phyloP scores from a whole-genome alignment of 495 filamentous ascomycete species.

The Penicillium malachiteum region DNA sequence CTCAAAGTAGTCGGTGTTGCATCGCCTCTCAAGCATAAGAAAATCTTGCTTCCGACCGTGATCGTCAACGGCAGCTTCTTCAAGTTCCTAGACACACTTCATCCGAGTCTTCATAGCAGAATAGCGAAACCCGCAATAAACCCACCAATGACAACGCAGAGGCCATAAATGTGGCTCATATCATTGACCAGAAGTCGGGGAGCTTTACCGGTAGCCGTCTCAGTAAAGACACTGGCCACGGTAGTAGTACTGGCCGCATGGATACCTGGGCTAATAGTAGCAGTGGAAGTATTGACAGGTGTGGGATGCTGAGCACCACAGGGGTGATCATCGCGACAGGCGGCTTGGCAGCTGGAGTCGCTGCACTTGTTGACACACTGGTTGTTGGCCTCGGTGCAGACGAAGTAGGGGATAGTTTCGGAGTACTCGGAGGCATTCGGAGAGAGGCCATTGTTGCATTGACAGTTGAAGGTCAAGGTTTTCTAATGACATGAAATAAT shows the following conservation, averaged over 20 bases:
- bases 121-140: constrained; percentile 64
- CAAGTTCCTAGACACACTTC: background rate
- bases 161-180: constrained; percentile 57
- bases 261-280: constrained; percentile 41
- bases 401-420: constrained; percentile 81
- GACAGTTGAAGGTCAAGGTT: constrained; percentile 66
- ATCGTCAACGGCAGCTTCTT: too few species aligned
- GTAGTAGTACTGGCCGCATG: constrained; percentile 37
- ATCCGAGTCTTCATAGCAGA: constrained; percentile 45
- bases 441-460: constrained; percentile 68
- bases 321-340: constrained; percentile 69
- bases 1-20: too few species aligned
- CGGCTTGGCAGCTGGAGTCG: constrained; percentile 58
- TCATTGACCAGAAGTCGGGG: constrained; percentile 42
- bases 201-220: constrained; percentile 19
- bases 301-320: constrained; percentile 77
- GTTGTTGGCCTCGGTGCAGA: constrained; percentile 69
- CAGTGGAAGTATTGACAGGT: constrained; percentile 52
- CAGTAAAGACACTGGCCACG: constrained; percentile 18
- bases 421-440: constrained; percentile 84
- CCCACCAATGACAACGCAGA: constrained; percentile 53
- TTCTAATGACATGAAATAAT: constrained; percentile 41
- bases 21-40: too few species aligned
- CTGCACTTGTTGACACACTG: constrained; percentile 67
- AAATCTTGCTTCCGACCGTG: too few species aligned